Percentiles rank a stretch among this genome's conserved stretches.
Evolutionary conservation across 2,329 filamentous ascomycete species (phyloP).

Genomic region (Cladosporium sp.): DNA sequence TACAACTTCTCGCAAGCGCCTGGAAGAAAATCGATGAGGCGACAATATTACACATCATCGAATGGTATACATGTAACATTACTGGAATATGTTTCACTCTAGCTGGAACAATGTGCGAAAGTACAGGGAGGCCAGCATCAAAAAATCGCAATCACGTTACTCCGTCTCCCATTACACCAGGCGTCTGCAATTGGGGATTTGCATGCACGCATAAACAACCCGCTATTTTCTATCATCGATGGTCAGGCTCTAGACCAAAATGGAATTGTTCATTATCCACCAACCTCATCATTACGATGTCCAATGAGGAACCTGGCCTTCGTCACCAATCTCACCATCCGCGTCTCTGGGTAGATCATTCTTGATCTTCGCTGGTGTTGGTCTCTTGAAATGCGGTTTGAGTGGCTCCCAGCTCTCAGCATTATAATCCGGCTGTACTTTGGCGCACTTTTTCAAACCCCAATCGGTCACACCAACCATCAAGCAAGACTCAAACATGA

Average conservation of each 20-base stretch:
- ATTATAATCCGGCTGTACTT: slow-evolving; percentile 72
- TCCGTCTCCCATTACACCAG: not conserved
- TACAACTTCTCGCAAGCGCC: not conserved
- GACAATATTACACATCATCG: not conserved
- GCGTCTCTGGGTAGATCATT: slow-evolving; percentile 24
- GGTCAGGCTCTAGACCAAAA: not conserved
- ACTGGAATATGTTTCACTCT: too few relatives aligned
- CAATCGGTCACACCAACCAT: slow-evolving; percentile 73
- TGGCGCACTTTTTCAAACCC: slow-evolving; percentile 68
- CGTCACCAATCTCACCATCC: slow-evolving; percentile 29
- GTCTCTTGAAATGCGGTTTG: slow-evolving; percentile 45
- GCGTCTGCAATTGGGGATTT: not conserved
- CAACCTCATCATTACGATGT: slow-evolving; percentile 16
- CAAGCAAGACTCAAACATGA: slow-evolving; percentile 69
- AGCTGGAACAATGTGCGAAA: not conserved
- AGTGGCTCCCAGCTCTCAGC: slow-evolving; percentile 73
- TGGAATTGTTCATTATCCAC: not conserved
- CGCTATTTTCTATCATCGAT: not conserved
- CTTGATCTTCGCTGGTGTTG: slow-evolving; percentile 23
- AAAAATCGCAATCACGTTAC: not conserved
- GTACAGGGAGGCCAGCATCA: not conserved
- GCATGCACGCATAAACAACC: too few relatives aligned
- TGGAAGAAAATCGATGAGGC: not conserved
- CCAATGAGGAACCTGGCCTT: slow-evolving; percentile 32
- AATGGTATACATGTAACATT: not conserved